Percentiles rank a stretch among this genome's conserved stretches.
Evolutionary conservation across 1,139 yeast genomes (phyloP).

Genomic region (Geotrichum histeridarum): DNA sequence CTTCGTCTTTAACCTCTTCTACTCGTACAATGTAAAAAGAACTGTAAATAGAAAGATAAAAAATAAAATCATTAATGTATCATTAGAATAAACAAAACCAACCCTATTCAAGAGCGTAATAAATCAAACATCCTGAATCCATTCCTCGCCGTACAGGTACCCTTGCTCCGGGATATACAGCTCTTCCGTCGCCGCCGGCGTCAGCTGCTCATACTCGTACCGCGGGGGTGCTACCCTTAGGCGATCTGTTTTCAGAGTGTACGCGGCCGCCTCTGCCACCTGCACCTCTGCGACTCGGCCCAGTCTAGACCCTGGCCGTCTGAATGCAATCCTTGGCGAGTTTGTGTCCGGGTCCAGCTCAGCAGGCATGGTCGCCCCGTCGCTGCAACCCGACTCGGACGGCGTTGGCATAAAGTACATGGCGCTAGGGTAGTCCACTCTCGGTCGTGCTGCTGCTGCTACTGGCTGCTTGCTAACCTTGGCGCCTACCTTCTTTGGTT

Average conservation of each 20-base stretch:
- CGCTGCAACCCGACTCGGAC: slow-evolving; percentile 31
- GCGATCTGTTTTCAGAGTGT: not conserved
- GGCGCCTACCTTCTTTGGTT: not conserved
- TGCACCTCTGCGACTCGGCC: too few species aligned
- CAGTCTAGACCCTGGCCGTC: not conserved
- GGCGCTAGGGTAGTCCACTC: slow-evolving; percentile 9
- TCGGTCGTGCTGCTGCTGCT: not conserved
- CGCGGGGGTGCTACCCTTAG: too few species aligned
- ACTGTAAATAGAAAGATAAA: not conserved
- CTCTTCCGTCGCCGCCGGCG: too few species aligned
- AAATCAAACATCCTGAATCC: not conserved
- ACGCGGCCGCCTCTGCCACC: not conserved
- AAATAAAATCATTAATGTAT: not conserved
- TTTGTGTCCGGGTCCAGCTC: not conserved
- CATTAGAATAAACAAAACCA: not conserved
- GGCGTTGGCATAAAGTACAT: slow-evolving; percentile 31
- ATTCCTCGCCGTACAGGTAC: too few species aligned
- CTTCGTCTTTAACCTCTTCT: slow-evolving; percentile 12
- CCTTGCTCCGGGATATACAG: too few species aligned
- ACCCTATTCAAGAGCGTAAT: not conserved
- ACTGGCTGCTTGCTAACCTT: not conserved
- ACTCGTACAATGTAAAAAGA: not conserved
- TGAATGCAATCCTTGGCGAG: slow-evolving; percentile 4
- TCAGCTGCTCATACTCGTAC: too few species aligned
- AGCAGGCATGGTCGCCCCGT: slow-evolving; percentile 4